These are phyloP conservation scores for Ogataea siamensis DNA, from an alignment of 805 yeast genomes.

Conservation along the genomic window DNA sequence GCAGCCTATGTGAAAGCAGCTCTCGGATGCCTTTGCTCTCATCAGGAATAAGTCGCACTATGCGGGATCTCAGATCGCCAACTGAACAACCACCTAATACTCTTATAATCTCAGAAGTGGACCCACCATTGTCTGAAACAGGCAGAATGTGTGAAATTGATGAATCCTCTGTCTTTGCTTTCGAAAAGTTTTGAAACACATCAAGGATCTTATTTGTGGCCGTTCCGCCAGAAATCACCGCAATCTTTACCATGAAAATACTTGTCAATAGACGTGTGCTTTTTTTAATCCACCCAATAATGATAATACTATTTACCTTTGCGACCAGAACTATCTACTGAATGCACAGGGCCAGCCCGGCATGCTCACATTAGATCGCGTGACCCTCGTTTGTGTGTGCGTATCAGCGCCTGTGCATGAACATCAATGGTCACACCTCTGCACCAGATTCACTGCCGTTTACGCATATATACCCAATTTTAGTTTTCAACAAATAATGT, in stretches of 20 bases:
- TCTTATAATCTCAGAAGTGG: slow-evolving; percentile 83
- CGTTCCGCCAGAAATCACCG: slow-evolving; percentile 73
- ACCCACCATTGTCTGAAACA: slow-evolving; percentile 90
- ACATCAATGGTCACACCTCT: not conserved
- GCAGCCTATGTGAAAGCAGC: slow-evolving; percentile 49
- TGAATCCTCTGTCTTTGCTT: not conserved
- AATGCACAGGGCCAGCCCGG: no score
- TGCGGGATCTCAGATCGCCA: slow-evolving; percentile 84
- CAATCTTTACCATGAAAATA: slow-evolving; percentile 27
- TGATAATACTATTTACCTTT: not conserved
- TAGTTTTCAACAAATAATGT: slow-evolving; percentile 1
- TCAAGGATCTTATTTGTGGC: slow-evolving; percentile 80
- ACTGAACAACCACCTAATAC: slow-evolving; percentile 94
- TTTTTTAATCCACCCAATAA: not conserved
- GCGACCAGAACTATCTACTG: no score
- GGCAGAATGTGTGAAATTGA: slow-evolving; percentile 69
- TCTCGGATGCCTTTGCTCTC: slow-evolving; percentile 37
- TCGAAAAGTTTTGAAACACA: slow-evolving; percentile 46
- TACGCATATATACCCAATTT: not conserved
- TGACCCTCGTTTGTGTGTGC: no score
- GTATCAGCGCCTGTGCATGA: no score
- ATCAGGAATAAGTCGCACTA: slow-evolving; percentile 69
- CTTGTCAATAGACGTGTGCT: not conserved
- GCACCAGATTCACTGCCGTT: slow-evolving; percentile 1
- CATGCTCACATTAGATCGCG: no score